Evolutionary conservation across 2,329 filamentous ascomycete species (phyloP), one percentile per base, ranked within the genome.

Genomic region (Lomentospora prolificans): DNA sequence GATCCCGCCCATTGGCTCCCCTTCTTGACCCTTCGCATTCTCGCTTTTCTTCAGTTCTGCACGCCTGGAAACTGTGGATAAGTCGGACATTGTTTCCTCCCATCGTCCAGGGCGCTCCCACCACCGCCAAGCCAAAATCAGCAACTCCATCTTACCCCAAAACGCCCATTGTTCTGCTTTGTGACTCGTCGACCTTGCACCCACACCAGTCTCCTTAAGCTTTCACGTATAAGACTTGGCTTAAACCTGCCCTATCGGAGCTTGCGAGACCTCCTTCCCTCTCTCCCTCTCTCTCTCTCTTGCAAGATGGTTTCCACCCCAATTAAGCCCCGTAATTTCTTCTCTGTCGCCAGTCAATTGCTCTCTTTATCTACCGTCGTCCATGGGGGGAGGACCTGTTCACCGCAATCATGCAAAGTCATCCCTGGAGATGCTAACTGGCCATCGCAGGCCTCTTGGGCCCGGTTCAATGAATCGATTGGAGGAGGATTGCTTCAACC

Each of bases 381-480:
- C 51, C 39, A 54, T 54, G 51, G 51, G 36, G 7, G 51, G 51
- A 24, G 36, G 51, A 39, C 12, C 36, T 27, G 44, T 44, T 19
- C 53, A 36, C 28, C 39, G 17, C 53, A 30, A 50, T 41, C 51
- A 53, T 76, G 74, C 65, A 77, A 75, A 65, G 66, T 71, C 14
- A 71, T 70, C 53, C 74, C 72, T 10, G 69, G 67, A 41, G 69
- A 71, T 44, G 51, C 63, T 33, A 62, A 61, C 55, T 79, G 76
- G 76, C 77, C 76, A 3, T 70, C 68, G 3, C 58, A 69, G 28
- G 61, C 66, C 3, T 64, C 65, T 17, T 79, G 76, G 76, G 56
- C 60, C 17, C 58, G 62, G 25, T 66, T 79, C 60, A 75, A 77
- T 64, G 60, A 64, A 50, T 69, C 70, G 24, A 63, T 69, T 59